phyloP scores from a whole-genome alignment of 2,329 filamentous ascomycete species.

The Corinectria fuckeliana region DNA sequence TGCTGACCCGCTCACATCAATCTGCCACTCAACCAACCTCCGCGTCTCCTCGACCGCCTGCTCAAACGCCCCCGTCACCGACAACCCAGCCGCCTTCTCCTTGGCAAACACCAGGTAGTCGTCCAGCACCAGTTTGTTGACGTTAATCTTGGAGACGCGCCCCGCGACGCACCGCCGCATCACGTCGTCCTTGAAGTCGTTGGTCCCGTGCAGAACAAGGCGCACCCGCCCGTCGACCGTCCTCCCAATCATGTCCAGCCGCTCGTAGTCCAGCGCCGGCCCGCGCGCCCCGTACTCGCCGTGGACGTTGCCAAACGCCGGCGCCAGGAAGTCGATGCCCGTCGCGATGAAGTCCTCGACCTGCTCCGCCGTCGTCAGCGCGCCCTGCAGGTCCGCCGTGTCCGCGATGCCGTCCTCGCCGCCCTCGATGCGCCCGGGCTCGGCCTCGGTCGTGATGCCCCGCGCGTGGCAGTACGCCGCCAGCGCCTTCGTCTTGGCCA shows the following conservation, averaged over 20 bases:
- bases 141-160: slow-evolving; percentile 62
- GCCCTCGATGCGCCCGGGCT: slow-evolving; percentile 45
- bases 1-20: slow-evolving; percentile 15
- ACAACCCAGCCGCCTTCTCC: slow-evolving; percentile 6
- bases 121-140: slow-evolving; percentile 60
- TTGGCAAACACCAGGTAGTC: slow-evolving; percentile 23
- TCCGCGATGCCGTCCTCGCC: slow-evolving; percentile 75
- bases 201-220: slow-evolving; percentile 61
- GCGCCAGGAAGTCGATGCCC: slow-evolving; percentile 76
- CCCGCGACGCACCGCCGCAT: slow-evolving; percentile 57
- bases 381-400: slow-evolving; percentile 52
- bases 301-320: slow-evolving; percentile 79
- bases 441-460: slow-evolving; percentile 23
- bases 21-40: slow-evolving; percentile 22
- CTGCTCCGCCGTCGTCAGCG: slow-evolving; percentile 69
- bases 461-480: slow-evolving; percentile 17
- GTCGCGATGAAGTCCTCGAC: slow-evolving; percentile 73
- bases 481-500: slow-evolving; percentile 43
- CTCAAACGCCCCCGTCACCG: slow-evolving; percentile 43
- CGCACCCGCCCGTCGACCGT: slow-evolving; percentile 49
- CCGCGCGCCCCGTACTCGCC: slow-evolving; percentile 73
- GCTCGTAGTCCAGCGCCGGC: slow-evolving; percentile 61
- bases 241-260: slow-evolving; percentile 46
- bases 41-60: slow-evolving; percentile 33
- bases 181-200: slow-evolving; percentile 57